Evolutionary conservation across 2,329 filamentous ascomycete species (phyloP), one percentile per base, ranked within the genome.

Genomic region (Trichoderma polysporum): DNA sequence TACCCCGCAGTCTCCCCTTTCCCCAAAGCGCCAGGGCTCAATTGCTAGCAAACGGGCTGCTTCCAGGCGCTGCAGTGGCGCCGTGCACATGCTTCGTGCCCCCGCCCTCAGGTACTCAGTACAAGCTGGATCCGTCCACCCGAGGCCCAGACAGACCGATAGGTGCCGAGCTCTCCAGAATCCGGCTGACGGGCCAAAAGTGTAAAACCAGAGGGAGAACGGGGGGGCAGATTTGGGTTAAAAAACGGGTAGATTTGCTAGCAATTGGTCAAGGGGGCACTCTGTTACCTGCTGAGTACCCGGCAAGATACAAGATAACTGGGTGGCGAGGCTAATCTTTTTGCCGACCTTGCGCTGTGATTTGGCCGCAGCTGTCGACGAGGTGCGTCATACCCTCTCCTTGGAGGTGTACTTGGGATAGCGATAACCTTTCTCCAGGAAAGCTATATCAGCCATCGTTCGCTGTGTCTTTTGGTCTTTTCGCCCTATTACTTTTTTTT

Each of bases 131-230:
- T 76, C 77, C 76, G 74, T 76, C 73, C 73, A 73, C 70, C 76
- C 77, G 76, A 78, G 74, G 60, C 59, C 35, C 47, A 29, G 22
- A 71, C 65, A 75, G 72, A 72, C 75, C 76, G 75, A 73, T 73
- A 71, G 72, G 69, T 76, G 74, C 77, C 77, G 76, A 78, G 65
- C 37, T 9, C 35, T 37, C 47, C 50, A 62, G 49, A 62, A 61
- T 22, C 50, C 45, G 59, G 53, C 45, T 60, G 50, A 49, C 41
- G 60, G 56, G n/a, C 41, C 47, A 37, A 45, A 41, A 50, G 58
- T 41, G 47, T 45, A 41, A 39, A 47, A 19, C 7, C 2, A 19
- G 39, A 45, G 39, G 17, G 39, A 4, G 12, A 22, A 22, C 41
- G 22, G 19, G 41, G 41, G 41, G 41, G 15, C n/a, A n/a, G n/a